These are phyloP conservation scores for Blastobotrys peoriensis DNA, from an alignment of 805 yeast genomes.

Conservation along the genomic window DNA sequence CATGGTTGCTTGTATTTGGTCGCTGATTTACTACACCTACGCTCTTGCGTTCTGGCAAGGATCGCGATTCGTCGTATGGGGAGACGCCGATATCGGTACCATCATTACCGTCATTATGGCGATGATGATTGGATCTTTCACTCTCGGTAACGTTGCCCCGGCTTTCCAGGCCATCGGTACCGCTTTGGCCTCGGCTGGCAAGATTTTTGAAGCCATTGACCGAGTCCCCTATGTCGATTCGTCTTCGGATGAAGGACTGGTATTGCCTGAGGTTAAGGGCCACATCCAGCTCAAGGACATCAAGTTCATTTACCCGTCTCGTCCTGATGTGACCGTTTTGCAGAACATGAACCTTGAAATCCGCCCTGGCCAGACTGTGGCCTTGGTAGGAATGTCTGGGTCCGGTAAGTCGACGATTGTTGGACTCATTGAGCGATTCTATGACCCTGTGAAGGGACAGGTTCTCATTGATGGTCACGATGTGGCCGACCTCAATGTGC, in stretches of 20 bases:
- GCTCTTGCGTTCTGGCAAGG: slow-evolving; percentile 41
- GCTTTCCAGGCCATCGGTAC: slow-evolving; percentile 32
- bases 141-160: slow-evolving; percentile 37
- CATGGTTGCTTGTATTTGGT: slow-evolving; percentile 36
- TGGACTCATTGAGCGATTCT: slow-evolving; percentile 80
- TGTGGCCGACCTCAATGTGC: slow-evolving; percentile 62
- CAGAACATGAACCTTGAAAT: slow-evolving; percentile 69
- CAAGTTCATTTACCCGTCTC: slow-evolving; percentile 74
- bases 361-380: slow-evolving; percentile 86
- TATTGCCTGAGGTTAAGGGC: slow-evolving; percentile 36
- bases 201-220: slow-evolving; percentile 39
- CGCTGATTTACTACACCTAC: slow-evolving; percentile 32
- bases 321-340: slow-evolving; percentile 77
- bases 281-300: slow-evolving; percentile 80
- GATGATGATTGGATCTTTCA: slow-evolving; percentile 38
- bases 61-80: slow-evolving; percentile 32
- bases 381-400: slow-evolving; percentile 94
- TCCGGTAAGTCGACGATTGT: slow-evolving; percentile 91
- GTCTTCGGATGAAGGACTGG: slow-evolving; percentile 24
- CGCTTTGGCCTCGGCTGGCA: slow-evolving; percentile 37
- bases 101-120: slow-evolving; percentile 35
- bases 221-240: slow-evolving; percentile 37
- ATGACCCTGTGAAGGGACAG: slow-evolving; percentile 69
- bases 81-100: slow-evolving; percentile 29
- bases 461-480: slow-evolving; percentile 82